A percentile compares a stretch with the other conserved stretches of the same genome.
Conservation (phyloP, 2,329 filamentous ascomycete species). For the Hortaea sp. region DNA sequence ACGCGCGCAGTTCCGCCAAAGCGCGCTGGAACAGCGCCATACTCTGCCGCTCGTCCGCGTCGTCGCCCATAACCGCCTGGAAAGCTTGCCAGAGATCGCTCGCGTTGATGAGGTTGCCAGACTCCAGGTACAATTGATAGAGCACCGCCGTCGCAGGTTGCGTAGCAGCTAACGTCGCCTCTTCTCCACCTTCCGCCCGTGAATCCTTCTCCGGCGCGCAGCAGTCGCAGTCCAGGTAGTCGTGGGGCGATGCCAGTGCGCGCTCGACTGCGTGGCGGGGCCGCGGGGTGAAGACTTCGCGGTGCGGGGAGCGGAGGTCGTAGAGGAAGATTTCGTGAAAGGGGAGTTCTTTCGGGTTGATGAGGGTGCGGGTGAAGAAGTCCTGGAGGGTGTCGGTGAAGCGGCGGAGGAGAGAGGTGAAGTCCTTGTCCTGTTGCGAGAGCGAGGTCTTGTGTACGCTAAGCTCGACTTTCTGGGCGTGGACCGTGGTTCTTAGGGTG, state of each 20-base stretch:
- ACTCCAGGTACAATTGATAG: constrained; percentile 71
- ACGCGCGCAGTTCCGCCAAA: constrained; percentile 70
- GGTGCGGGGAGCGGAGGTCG: constrained; percentile 58
- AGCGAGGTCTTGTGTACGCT: constrained; percentile 64
- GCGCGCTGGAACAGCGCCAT: constrained; percentile 72
- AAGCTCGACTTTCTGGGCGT: constrained; percentile 71
- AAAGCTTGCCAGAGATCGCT: constrained; percentile 74
- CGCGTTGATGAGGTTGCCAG: constrained; percentile 65
- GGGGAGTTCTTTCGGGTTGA: constrained; percentile 43
- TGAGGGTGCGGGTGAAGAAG: constrained; percentile 37
- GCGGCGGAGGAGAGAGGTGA: constrained; percentile 54
- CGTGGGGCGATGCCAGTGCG: constrained; percentile 60
- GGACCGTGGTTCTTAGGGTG: constrained; percentile 64
- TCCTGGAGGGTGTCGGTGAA: constrained; percentile 42
- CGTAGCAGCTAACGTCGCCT: constrained; percentile 43
- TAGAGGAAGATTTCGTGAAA: constrained; percentile 68
- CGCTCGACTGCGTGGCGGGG: constrained; percentile 62
- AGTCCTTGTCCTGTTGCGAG: constrained; percentile 59
- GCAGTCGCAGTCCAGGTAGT: constrained; percentile 67
- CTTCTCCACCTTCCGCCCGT: constrained; percentile 23
- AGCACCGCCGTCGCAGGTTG: constrained; percentile 63
- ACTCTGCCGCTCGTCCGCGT: constrained; percentile 26
- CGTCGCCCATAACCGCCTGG: constrained; percentile 49
- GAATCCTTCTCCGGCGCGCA: constrained; percentile 39
- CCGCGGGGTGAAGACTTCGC: constrained; percentile 64